Evolutionary conservation across 2,329 filamentous ascomycete species (phyloP), one percentile per base, ranked within the genome.

Genomic region (Madurella mycetomatis): DNA sequence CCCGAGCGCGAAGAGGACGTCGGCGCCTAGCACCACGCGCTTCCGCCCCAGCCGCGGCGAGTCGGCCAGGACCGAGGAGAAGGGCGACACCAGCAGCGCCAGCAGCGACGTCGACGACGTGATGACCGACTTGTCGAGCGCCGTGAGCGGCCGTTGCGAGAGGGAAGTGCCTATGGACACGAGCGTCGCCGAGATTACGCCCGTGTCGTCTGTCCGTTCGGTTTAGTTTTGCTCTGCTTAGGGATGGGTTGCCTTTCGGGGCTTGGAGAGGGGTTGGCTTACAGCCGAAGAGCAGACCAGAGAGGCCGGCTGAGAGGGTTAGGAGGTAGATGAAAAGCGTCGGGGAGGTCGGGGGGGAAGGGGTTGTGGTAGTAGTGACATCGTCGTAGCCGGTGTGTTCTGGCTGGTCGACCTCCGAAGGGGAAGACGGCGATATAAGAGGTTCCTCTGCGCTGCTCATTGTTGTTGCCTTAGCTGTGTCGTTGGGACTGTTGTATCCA

Each of bases 101-200:
- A 85, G 80, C 46, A 88, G 77, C 4, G 84, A 81, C 5, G 86
- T 88, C 18, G 79, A 80, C n/a, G 83, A 85, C 2, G 86, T 88
- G 63, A 87, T 85, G 60, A 88, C 73, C 7, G 85, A 87, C 67
- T 85, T 88, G 69, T 87, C 84, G 63, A 85, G 70, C 0, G 83
- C 81, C 1, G 78, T 83, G 25, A 87, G 74, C 9, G 74, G 68
- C 45, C 78, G 79, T 53, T 72, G 67, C 30, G 80, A 83, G 32
- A 87, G 79, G 9, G 82, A 81, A 1, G 72, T 75, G 48, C 78
- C 79, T 59, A 87, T 79, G 2, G 83, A 85, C 44, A 88, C 81
- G 37, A 88, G 75, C 1, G 83, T 86, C 2, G 84, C 82, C 32
- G 84, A 87, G 53, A 88, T 86, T 15, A 87, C 85, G 46, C 85